Evolutionary conservation across 495 filamentous ascomycete species (phyloP).

Genomic region (Penicillium bialowiezense): DNA sequence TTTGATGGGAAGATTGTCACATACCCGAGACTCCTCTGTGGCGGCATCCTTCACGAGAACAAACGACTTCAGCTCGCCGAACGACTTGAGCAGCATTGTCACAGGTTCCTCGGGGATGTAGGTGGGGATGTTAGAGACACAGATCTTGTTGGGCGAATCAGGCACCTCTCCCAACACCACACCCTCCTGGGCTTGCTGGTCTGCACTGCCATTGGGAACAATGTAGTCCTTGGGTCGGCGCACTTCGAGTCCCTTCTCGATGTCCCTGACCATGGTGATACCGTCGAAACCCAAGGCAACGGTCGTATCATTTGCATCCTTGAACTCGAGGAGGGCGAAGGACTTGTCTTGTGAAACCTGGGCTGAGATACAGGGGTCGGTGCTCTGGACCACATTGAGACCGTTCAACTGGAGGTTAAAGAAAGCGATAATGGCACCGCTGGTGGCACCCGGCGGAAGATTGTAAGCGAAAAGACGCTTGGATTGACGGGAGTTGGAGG

Average conservation of each 20-base stretch:
- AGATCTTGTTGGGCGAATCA: conserved; percentile 93
- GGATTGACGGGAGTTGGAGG: conserved; percentile 86
- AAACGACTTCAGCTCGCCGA: conserved; percentile 92
- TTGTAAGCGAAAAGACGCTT: conserved; percentile 89
- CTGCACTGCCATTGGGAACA: conserved; percentile 76
- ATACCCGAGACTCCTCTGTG: conserved; percentile 85
- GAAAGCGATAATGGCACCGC: conserved; percentile 74
- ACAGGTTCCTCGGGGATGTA: conserved; percentile 90
- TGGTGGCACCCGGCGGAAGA: conserved; percentile 63
- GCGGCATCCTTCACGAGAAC: conserved; percentile 82
- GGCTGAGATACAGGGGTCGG: conserved; percentile 83
- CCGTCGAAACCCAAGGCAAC: conserved; percentile 88
- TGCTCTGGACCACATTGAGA: conserved; percentile 79
- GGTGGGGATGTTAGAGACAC: conserved; percentile 80
- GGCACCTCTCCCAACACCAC: conserved; percentile 76
- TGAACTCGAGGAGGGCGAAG: conserved; percentile 91
- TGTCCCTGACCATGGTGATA: conserved; percentile 76
- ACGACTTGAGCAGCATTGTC: conserved; percentile 80
- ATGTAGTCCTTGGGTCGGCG: conserved; percentile 97
- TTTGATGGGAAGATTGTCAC: too few species aligned
- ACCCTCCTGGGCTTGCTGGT: conserved; percentile 72
- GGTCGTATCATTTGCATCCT: conserved; percentile 80
- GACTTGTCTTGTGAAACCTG: conserved; percentile 73
- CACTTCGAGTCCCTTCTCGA: conserved; percentile 67
- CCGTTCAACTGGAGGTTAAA: conserved; percentile 97